Percentiles rank a stretch among this genome's conserved stretches.
Evolutionary conservation across 805 yeast genomes (phyloP).

Genomic region (Metschnikowia lachancei): DNA sequence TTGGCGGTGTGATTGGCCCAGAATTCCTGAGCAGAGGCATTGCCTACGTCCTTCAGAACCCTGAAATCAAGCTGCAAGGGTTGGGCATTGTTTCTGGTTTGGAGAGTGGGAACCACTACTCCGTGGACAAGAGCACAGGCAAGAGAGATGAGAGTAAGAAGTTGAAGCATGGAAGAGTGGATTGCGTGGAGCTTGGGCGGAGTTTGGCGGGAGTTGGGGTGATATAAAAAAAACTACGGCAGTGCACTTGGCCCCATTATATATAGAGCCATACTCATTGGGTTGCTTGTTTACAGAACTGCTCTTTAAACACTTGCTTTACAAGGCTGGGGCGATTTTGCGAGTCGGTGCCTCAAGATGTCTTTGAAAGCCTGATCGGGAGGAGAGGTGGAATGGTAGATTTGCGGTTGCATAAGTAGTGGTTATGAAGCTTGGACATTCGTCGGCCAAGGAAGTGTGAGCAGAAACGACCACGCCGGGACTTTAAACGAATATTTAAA

Average conservation of each 20-base stretch:
- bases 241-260: too few relatives aligned
- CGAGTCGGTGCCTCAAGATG: neutral
- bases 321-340: neutral
- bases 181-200: too few relatives aligned
- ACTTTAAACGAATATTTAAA: too few relatives aligned
- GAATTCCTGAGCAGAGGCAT: neutral
- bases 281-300: neutral
- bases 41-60: conserved; percentile 6
- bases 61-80: conserved; percentile 13
- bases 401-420: neutral
- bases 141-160: neutral
- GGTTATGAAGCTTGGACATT: neutral
- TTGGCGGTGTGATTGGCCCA: conserved; percentile 1
- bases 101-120: neutral
- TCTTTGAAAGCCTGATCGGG: neutral
- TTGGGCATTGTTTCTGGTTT: neutral
- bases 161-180: neutral
- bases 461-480: neutral
- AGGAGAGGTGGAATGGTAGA: too few relatives aligned
- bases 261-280: neutral
- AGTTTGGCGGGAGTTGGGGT: too few relatives aligned
- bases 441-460: neutral
- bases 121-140: conserved; percentile 1
- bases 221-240: too few relatives aligned
- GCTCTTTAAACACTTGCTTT: neutral